Percentiles rank a stretch among this genome's conserved stretches.
Conservation (phyloP, 2,329 filamentous ascomycete genomes). For the Colletotrichum salicis region DNA sequence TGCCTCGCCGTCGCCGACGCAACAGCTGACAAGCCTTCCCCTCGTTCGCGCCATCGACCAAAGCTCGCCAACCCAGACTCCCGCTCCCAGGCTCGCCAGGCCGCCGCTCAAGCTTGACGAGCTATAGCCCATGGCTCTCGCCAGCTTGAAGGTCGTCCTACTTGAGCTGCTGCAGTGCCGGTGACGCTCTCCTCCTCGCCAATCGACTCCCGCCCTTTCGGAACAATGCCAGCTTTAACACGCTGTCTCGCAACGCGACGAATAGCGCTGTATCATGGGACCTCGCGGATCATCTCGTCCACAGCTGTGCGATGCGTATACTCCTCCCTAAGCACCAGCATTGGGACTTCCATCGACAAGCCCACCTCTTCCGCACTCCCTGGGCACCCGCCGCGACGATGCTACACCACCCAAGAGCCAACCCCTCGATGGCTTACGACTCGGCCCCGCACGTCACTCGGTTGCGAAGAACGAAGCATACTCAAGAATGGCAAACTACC, state of each 20-base stretch:
- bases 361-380: neutral
- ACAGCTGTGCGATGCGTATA: neutral
- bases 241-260: constrained; percentile 24
- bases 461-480: neutral
- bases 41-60: constrained; percentile 16
- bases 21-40: constrained; percentile 17
- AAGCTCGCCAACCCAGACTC: constrained; percentile 1
- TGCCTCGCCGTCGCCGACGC: constrained; percentile 31
- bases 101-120: constrained; percentile 6
- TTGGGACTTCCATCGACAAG: neutral
- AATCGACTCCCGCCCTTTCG: neutral
- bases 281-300: neutral
- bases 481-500: neutral
- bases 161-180: constrained; percentile 30
- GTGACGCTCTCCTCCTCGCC: constrained; percentile 23
- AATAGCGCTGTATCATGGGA: constrained; percentile 23
- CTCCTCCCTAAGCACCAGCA: neutral
- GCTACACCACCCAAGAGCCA: neutral
- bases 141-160: constrained; percentile 26
- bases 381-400: neutral
- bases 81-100: neutral
- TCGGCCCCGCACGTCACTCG: neutral
- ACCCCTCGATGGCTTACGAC: neutral
- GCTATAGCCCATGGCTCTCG: constrained; percentile 31
- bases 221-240: constrained; percentile 29